Evolutionary conservation across 2,329 filamentous ascomycete genomes (phyloP).

Genomic region (Hymenoscyphus linearis): DNA sequence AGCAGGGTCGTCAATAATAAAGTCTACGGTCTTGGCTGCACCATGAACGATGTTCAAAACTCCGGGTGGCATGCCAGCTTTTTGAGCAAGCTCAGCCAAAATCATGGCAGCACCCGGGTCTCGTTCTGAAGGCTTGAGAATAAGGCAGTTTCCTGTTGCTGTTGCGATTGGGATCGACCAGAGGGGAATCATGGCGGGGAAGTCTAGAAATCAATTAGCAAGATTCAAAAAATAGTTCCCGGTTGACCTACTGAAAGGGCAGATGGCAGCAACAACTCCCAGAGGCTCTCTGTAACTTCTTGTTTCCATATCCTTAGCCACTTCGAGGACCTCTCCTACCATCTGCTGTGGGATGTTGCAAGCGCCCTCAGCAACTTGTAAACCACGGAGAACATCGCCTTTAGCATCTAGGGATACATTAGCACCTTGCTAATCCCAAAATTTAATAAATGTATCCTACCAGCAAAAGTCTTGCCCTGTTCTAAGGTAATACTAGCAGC

Average conservation of each 20-base stretch:
- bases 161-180: constrained; percentile 85
- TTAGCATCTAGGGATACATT: constrained; percentile 52
- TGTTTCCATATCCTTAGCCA: constrained; percentile 87
- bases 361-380: constrained; percentile 81
- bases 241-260: constrained; percentile 67
- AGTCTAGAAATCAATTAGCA: constrained; percentile 48
- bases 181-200: constrained; percentile 89
- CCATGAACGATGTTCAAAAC: constrained; percentile 83
- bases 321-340: constrained; percentile 78
- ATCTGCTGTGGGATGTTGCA: constrained; percentile 76
- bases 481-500: constrained; percentile 82
- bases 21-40: constrained; percentile 74
- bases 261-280: constrained; percentile 77
- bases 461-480: constrained; percentile 80
- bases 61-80: constrained; percentile 76
- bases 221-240: neutral
- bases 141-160: constrained; percentile 75
- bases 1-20: constrained; percentile 76
- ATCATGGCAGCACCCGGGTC: constrained; percentile 84
- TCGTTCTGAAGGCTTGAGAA: constrained; percentile 82
- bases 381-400: constrained; percentile 74
- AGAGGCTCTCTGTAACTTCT: constrained; percentile 75
- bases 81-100: constrained; percentile 69
- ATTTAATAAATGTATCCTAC: constrained; percentile 17
- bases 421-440: neutral